phyloP scores from a whole-genome alignment of 148 eudicot species.

The Agrostemma githago region DNA sequence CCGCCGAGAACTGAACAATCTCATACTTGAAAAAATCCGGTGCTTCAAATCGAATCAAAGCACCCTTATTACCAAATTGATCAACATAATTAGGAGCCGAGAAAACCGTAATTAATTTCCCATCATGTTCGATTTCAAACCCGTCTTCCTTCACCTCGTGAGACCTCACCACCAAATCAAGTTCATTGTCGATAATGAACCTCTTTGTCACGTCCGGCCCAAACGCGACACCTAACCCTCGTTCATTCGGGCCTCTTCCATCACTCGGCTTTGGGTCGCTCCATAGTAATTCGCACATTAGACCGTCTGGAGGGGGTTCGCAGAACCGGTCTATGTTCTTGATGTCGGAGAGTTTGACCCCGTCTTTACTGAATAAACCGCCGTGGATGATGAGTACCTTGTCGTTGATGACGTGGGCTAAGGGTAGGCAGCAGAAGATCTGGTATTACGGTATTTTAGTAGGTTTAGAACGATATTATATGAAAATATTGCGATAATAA shows the following conservation, averaged over 20 bases:
- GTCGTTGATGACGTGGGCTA: slow-evolving; percentile 83
- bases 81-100: slow-evolving; percentile 15
- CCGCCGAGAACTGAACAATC: no score
- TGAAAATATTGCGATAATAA: no score
- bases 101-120: slow-evolving; percentile 5
- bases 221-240: not conserved
- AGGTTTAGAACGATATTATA: no score
- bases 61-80: slow-evolving; percentile 10
- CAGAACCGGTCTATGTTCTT: slow-evolving; percentile 80
- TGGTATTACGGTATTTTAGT: no score
- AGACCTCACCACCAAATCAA: slow-evolving; percentile 7
- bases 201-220: slow-evolving; percentile 4
- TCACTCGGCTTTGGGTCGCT: not conserved
- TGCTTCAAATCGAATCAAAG: slow-evolving; percentile 6
- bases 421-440: slow-evolving; percentile 75
- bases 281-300: slow-evolving; percentile 20
- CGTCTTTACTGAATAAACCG: slow-evolving; percentile 93
- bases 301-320: slow-evolving; percentile 92
- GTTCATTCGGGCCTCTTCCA: not conserved
- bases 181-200: slow-evolving; percentile 4
- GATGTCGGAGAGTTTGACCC: slow-evolving; percentile 84
- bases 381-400: slow-evolving; percentile 89
- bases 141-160: slow-evolving; percentile 16
- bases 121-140: not conserved
- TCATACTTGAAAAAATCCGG: not conserved